Evolutionary conservation across 495 filamentous ascomycete genomes (phyloP).

Genomic region (Immersiella caudata): DNA sequence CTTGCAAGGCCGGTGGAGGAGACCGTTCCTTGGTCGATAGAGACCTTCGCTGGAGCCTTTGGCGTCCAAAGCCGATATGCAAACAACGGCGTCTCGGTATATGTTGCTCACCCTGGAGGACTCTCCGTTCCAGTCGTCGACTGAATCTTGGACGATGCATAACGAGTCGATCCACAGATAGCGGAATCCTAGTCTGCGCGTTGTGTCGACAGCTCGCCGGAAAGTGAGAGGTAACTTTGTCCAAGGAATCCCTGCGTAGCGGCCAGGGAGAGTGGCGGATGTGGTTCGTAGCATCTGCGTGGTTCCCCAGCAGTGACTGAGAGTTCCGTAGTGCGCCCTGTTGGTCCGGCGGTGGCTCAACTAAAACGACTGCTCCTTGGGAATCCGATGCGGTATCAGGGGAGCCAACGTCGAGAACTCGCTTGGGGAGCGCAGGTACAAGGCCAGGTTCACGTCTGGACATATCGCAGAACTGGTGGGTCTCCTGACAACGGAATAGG

Average conservation of each 20-base stretch:
- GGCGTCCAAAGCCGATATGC: constrained; percentile 24
- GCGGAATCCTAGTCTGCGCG: constrained; percentile 25
- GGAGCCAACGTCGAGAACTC: too few relatives aligned
- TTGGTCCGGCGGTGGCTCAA: too few relatives aligned
- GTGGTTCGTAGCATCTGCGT: not conserved
- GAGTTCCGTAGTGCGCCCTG: too few relatives aligned
- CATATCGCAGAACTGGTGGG: too few relatives aligned
- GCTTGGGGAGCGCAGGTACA: too few relatives aligned
- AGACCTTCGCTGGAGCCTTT: constrained; percentile 5
- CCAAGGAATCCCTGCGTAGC: constrained; percentile 14
- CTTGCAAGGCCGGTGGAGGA: not conserved
- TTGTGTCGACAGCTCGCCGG: constrained; percentile 30
- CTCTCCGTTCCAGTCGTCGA: constrained; percentile 32
- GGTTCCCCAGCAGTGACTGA: constrained; percentile 19
- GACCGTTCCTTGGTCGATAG: not conserved
- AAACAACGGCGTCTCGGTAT: constrained; percentile 28
- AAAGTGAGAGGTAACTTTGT: constrained; percentile 27
- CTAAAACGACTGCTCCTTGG: too few relatives aligned
- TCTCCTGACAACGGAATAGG: too few relatives aligned
- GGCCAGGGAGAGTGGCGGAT: not conserved
- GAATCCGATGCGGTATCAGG: too few relatives aligned
- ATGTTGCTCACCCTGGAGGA: constrained; percentile 30
- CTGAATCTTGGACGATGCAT: constrained; percentile 12
- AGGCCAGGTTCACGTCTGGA: too few relatives aligned
- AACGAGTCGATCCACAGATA: constrained; percentile 46